phyloP scores from a whole-genome alignment of 495 filamentous ascomycete genomes.

The Immersiella caudata region DNA sequence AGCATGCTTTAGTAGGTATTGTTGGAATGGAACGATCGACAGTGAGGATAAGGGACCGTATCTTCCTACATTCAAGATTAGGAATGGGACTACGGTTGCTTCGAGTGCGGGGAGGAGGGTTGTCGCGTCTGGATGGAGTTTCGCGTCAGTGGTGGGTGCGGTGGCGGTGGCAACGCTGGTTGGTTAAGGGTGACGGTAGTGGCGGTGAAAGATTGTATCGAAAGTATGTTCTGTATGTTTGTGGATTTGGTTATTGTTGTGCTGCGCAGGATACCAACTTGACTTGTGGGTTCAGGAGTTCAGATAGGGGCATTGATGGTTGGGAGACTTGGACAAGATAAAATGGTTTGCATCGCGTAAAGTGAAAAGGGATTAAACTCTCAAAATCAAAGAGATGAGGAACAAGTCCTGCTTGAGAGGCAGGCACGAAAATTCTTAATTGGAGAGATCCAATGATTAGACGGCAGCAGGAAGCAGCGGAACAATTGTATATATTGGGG shows the following conservation, averaged over 20 bases:
- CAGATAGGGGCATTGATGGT: background rate
- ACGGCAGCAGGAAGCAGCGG: background rate
- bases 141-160: slow-evolving; percentile 6
- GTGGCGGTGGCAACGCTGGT: slow-evolving; percentile 19
- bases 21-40: slow-evolving; percentile 79
- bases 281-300: background rate
- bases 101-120: slow-evolving; percentile 3
- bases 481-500: background rate
- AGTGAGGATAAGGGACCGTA: slow-evolving; percentile 39
- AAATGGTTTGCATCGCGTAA: background rate
- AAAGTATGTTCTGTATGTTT: background rate
- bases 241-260: background rate
- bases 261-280: background rate
- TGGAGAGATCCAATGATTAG: background rate
- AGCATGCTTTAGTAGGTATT: slow-evolving; percentile 77
- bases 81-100: slow-evolving; percentile 22
- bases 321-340: background rate
- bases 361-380: background rate
- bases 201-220: no score
- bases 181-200: background rate
- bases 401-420: background rate
- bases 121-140: background rate
- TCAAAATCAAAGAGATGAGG: background rate
- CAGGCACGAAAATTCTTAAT: background rate
- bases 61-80: slow-evolving; percentile 37